Evolutionary conservation across 768 basidiomycete genomes (phyloP).

Genomic region (Suillus clintonianus): DNA sequence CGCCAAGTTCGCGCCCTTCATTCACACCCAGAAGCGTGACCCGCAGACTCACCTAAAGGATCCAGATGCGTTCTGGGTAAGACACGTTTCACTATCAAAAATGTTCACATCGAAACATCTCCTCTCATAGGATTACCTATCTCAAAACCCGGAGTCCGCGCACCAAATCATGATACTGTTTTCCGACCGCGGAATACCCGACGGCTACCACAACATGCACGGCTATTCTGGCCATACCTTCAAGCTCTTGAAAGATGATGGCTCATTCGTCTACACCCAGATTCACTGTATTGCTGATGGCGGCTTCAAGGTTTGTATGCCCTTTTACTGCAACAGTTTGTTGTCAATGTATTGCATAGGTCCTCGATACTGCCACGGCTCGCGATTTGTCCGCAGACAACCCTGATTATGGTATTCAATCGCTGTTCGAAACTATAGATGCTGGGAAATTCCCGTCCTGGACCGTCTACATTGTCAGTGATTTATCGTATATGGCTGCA

Average conservation of each 20-base stretch:
- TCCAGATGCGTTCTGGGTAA: conserved; percentile 81
- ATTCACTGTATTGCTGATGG: conserved; percentile 78
- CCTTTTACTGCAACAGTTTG: neutral
- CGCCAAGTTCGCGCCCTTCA: conserved; percentile 90
- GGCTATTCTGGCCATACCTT: conserved; percentile 94
- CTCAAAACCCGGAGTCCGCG: conserved; percentile 85
- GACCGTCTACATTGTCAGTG: conserved; percentile 81
- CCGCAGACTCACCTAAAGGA: conserved; percentile 93
- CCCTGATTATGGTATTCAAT: conserved; percentile 83
- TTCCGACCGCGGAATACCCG: conserved; percentile 94
- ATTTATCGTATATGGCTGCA: neutral
- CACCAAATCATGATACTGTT: conserved; percentile 90
- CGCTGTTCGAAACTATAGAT: conserved; percentile 83
- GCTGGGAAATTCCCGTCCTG: conserved; percentile 79
- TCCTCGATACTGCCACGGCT: conserved; percentile 69
- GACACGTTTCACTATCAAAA: conserved; percentile 24
- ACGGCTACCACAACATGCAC: conserved; percentile 84
- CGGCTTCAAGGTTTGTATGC: conserved; percentile 69
- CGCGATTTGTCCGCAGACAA: conserved; percentile 67
- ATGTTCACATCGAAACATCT: conserved; percentile 31
- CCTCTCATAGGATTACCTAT: conserved; percentile 74
- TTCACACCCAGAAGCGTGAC: conserved; percentile 91
- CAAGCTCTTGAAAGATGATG: conserved; percentile 85
- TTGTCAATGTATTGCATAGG: conserved; percentile 42
- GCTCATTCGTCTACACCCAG: conserved; percentile 84